Evolutionary conservation across 331 rosid genomes (phyloP).

Genomic region (Telfairia occidentalis): DNA sequence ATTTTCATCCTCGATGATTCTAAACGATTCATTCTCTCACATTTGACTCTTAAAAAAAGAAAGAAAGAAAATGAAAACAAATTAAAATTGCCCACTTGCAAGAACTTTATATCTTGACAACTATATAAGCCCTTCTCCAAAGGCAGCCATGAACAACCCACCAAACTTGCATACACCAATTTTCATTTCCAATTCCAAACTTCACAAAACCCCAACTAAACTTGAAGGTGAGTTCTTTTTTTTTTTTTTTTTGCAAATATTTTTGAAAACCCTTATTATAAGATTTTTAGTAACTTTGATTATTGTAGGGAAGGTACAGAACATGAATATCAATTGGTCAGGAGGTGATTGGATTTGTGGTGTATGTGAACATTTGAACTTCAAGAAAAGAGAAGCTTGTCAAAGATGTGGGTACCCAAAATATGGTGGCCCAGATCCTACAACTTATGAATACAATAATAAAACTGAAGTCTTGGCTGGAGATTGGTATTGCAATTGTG

Average conservation of each 20-base stretch:
- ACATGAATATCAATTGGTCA: conserved; percentile 59
- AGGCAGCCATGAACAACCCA: not conserved
- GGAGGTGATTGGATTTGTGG: conserved; percentile 97
- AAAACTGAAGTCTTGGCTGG: conserved; percentile 69
- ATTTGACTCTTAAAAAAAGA: not conserved
- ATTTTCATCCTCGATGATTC: too few species aligned
- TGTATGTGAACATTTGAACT: conserved; percentile 79
- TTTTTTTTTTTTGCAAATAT: too few species aligned
- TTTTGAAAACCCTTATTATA: too few species aligned
- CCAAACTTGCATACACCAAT: not conserved
- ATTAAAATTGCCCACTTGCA: not conserved
- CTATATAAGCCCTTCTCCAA: conserved; percentile 6
- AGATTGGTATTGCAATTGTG: conserved; percentile 91
- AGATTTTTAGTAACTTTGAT: too few species aligned
- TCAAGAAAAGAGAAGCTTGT: conserved; percentile 80
- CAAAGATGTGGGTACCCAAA: conserved; percentile 82
- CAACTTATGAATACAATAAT: conserved; percentile 36
- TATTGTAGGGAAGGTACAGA: not conserved
- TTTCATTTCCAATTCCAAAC: not conserved
- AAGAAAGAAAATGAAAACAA: not conserved
- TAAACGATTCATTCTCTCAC: not conserved
- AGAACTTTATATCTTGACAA: not conserved
- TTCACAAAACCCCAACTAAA: not conserved
- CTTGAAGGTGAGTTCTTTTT: not conserved
- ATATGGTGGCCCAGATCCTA: conserved; percentile 84